phyloP scores from a whole-genome alignment of 441 rosid genomes.

The Erysimum cheiri region DNA sequence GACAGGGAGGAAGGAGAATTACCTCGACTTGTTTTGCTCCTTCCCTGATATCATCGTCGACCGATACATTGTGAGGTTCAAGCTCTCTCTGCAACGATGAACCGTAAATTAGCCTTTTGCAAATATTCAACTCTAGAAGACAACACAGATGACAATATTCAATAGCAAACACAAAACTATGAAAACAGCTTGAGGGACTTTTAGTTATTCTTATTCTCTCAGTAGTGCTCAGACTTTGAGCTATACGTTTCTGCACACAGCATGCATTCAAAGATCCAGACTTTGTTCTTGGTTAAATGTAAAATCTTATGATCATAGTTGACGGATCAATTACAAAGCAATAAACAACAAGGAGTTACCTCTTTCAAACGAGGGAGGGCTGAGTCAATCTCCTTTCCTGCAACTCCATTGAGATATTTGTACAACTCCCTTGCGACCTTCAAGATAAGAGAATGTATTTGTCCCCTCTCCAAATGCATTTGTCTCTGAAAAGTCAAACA shows the following conservation, averaged over 20 bases:
- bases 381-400: slow-evolving; percentile 63
- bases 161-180: slow-evolving; percentile 12
- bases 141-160: slow-evolving; percentile 9
- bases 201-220: slow-evolving; percentile 8
- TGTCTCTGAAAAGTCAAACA: slow-evolving; percentile 67
- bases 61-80: slow-evolving; percentile 71
- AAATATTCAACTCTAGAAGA: not conserved
- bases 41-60: slow-evolving; percentile 86
- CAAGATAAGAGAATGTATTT: slow-evolving; percentile 66
- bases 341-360: slow-evolving; percentile 49
- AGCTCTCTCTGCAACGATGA: slow-evolving; percentile 56
- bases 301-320: slow-evolving; percentile 3
- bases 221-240: not conserved
- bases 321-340: slow-evolving; percentile 5
- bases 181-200: not conserved
- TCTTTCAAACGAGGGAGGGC: slow-evolving; percentile 70
- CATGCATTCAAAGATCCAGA: slow-evolving; percentile 18
- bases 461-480: slow-evolving; percentile 78
- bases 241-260: slow-evolving; percentile 5
- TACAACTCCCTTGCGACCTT: slow-evolving; percentile 71
- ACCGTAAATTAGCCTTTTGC: slow-evolving; percentile 22
- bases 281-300: slow-evolving; percentile 15
- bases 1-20: slow-evolving; percentile 8
- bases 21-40: slow-evolving; percentile 96
- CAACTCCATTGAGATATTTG: slow-evolving; percentile 61